Conservation (phyloP, 352 stramenopile genomes). For the Saprolegnia diclina region DNA sequence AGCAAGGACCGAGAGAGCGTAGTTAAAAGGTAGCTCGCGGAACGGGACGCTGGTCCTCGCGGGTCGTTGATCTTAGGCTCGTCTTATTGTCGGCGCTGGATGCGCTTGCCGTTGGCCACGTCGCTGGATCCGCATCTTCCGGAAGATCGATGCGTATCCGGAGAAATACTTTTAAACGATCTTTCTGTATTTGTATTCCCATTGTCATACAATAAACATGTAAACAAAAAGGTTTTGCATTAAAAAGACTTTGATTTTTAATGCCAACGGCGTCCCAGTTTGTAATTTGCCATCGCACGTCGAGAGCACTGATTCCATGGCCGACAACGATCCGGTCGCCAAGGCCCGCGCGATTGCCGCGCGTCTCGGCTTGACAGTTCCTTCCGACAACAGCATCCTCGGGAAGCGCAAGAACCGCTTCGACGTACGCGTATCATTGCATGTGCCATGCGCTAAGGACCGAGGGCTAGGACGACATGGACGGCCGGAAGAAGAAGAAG, state of each 20-base stretch:
- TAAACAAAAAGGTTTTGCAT: not conserved
- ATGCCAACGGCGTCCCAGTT: too few relatives aligned
- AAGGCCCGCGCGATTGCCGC: constrained; percentile 77
- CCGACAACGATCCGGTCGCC: constrained; percentile 67
- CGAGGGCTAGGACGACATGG: constrained; percentile 14
- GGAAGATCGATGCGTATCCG: too few relatives aligned
- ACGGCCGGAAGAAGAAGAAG: constrained; percentile 84
- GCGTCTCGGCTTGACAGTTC: constrained; percentile 68
- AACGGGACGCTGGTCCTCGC: too few relatives aligned
- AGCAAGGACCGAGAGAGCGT: constrained; percentile 10
- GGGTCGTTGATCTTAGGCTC: too few relatives aligned
- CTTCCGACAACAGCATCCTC: constrained; percentile 41
- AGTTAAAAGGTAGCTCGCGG: too few relatives aligned
- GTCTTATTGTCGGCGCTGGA: too few relatives aligned
- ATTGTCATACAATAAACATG: too few relatives aligned
- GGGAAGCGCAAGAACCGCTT: constrained; percentile 82
- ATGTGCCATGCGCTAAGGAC: not conserved
- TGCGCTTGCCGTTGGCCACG: too few relatives aligned
- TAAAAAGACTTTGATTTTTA: too few relatives aligned
- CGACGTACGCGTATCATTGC: constrained; percentile 36
- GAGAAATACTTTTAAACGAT: too few relatives aligned
- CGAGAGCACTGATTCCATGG: constrained; percentile 29
- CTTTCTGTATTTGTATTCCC: too few relatives aligned
- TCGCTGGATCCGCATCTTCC: too few relatives aligned
- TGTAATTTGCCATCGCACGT: constrained; percentile 11